phyloP scores from a whole-genome alignment of 108 stramenopile species.

The Schizochytrium sp. region DNA sequence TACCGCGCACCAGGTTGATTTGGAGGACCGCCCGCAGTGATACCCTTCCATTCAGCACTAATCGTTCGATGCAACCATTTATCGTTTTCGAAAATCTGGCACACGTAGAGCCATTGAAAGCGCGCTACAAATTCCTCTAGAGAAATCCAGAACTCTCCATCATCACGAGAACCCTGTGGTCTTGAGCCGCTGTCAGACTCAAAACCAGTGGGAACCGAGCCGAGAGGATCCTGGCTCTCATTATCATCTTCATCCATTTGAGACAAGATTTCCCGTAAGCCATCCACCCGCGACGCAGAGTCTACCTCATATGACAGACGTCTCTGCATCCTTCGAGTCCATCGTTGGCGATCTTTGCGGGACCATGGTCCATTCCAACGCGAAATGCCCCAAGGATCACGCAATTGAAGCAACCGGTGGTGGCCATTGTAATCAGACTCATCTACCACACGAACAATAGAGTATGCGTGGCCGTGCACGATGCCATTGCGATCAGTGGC shows the following conservation, averaged over 20 bases:
- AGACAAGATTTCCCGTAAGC: background rate
- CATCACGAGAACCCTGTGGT: conserved; percentile 10
- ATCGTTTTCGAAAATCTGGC: background rate
- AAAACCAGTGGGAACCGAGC: conserved; percentile 27
- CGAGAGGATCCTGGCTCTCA: background rate
- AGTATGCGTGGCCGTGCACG: conserved; percentile 64
- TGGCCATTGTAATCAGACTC: conserved; percentile 22
- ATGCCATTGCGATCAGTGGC: conserved; percentile 44
- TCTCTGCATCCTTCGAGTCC: conserved; percentile 50
- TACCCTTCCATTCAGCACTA: conserved; percentile 44
- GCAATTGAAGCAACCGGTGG: conserved; percentile 3
- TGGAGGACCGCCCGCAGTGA: conserved; percentile 37
- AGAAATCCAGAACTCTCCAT: conserved; percentile 60
- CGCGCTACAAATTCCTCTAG: conserved; percentile 43
- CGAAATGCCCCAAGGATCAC: conserved; percentile 57
- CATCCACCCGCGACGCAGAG: background rate
- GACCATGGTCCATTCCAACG: conserved; percentile 59
- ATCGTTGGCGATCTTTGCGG: conserved; percentile 14
- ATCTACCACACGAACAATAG: conserved; percentile 57
- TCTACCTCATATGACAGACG: conserved; percentile 13
- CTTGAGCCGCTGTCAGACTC: background rate
- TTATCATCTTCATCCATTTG: conserved; percentile 2
- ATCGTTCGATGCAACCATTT: background rate
- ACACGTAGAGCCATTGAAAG: conserved; percentile 45
- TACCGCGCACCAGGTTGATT: conserved; percentile 9